These are phyloP conservation scores for Dipteronia dyeriana DNA, from an alignment of 345 rosid genomes.

Conservation along the genomic window DNA sequence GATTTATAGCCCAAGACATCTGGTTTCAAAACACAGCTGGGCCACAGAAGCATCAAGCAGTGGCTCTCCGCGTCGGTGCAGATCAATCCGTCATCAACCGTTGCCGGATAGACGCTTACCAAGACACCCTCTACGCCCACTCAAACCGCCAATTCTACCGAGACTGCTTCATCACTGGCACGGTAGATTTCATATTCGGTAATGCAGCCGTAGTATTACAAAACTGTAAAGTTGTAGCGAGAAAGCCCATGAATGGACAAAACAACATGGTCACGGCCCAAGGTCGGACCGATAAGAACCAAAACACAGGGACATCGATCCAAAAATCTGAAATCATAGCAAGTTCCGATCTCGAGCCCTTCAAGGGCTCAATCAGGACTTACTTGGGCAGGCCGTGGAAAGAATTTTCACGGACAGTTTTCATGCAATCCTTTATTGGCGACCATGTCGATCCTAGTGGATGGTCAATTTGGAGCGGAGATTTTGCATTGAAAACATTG, in stretches of 20 bases:
- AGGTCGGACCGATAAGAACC: conserved; percentile 65
- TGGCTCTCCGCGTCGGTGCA: conserved; percentile 78
- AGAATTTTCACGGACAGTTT: conserved; percentile 59
- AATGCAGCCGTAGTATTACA: conserved; percentile 74
- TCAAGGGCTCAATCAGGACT: conserved; percentile 40
- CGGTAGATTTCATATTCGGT: conserved; percentile 81
- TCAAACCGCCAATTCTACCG: conserved; percentile 71
- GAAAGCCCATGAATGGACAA: conserved; percentile 60
- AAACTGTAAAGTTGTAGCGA: conserved; percentile 57
- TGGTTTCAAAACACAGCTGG: conserved; percentile 84
- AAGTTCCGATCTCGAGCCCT: conserved; percentile 52
- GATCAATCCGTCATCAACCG: conserved; percentile 76
- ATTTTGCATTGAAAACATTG: conserved; percentile 64
- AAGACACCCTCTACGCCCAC: conserved; percentile 78
- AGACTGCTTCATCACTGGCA: conserved; percentile 64
- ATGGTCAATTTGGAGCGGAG: conserved; percentile 73
- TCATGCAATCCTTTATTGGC: conserved; percentile 64
- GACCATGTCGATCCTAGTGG: conserved; percentile 73
- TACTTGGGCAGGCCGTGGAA: conserved; percentile 95
- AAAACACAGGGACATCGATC: conserved; percentile 77
- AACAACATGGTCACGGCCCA: conserved; percentile 82
- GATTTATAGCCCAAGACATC: conserved; percentile 86
- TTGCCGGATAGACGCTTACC: conserved; percentile 72
- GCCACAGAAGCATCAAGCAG: conserved; percentile 78
- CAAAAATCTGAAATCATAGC: conserved; percentile 63